Percentiles rank a stretch among this genome's conserved stretches.
Evolutionary conservation across 2,329 filamentous ascomycete species (phyloP).

Genomic region (Cytospora piceicola): DNA sequence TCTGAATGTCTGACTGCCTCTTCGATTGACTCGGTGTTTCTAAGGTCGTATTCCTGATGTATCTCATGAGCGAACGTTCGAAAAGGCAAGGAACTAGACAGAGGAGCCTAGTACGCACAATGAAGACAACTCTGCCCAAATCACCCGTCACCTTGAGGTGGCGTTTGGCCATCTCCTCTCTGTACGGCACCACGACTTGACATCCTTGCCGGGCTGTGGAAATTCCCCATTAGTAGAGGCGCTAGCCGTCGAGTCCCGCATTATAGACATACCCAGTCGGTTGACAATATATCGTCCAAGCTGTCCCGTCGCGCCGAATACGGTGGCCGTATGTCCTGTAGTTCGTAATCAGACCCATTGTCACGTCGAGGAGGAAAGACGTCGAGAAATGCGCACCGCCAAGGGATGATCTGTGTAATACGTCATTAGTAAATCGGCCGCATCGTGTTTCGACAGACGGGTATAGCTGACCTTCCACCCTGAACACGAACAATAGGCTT

Average conservation of each 20-base stretch:
- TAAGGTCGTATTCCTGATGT: conserved; percentile 84
- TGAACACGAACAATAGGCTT: conserved; percentile 89
- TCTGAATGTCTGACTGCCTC: conserved; percentile 96
- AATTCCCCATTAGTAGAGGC: conserved; percentile 35
- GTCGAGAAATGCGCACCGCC: conserved; percentile 66
- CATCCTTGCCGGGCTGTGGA: conserved; percentile 83
- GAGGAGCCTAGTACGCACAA: conserved; percentile 57
- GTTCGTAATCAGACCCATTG: conserved; percentile 29
- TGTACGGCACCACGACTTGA: conserved; percentile 89
- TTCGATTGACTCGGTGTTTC: conserved; percentile 93
- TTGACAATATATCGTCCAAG: conserved; percentile 98
- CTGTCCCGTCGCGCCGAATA: conserved; percentile 96
- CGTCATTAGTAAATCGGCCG: conserved; percentile 7
- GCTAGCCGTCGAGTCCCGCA: background rate
- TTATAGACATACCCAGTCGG: conserved; percentile 67
- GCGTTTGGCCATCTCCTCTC: conserved; percentile 97
- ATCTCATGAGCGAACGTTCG: conserved; percentile 15
- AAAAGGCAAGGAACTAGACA: conserved; percentile 24
- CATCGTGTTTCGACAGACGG: conserved; percentile 40
- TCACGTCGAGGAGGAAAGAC: background rate
- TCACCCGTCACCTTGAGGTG: conserved; percentile 97
- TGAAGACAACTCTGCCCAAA: conserved; percentile 84
- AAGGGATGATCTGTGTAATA: conserved; percentile 70
- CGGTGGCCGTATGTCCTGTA: conserved; percentile 89
- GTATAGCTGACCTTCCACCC: conserved; percentile 76